Conservation (phyloP, 495 filamentous ascomycete genomes). For the Penicillium soppii region DNA sequence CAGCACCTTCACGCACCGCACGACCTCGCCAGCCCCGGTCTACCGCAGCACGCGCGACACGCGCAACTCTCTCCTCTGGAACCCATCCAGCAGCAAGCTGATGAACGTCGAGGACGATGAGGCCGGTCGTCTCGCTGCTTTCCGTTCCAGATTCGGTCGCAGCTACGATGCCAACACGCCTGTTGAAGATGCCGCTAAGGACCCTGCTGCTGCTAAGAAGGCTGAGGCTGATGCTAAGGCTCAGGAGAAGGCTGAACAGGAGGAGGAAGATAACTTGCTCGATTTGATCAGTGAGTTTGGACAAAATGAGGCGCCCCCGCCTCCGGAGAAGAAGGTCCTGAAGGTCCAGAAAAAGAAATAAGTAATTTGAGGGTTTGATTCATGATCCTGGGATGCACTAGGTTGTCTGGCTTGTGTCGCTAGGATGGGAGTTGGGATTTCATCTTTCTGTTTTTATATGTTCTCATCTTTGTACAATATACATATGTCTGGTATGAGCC, state of each 20-base stretch:
- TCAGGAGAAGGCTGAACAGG: conserved; percentile 33
- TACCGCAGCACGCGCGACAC: conserved; percentile 80
- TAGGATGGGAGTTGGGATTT: conserved; percentile 22
- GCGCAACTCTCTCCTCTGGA: conserved; percentile 86
- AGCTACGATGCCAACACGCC: conserved; percentile 68
- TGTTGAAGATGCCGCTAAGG: conserved; percentile 32
- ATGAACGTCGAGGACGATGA: conserved; percentile 91
- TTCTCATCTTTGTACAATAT: conserved; percentile 28
- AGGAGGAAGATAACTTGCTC: conserved; percentile 58
- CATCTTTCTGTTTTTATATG: conserved; percentile 14
- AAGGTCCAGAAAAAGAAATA: conserved; percentile 23
- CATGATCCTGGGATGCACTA: background rate
- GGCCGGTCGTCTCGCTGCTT: conserved; percentile 84
- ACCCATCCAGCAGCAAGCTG: conserved; percentile 74
- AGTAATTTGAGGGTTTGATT: conserved; percentile 5
- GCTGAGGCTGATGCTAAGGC: conserved; percentile 32
- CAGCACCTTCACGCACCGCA: conserved; percentile 80
- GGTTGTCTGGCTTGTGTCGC: conserved; percentile 2
- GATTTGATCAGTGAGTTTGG: conserved; percentile 71
- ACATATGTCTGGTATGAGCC: conserved; percentile 20
- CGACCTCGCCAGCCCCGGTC: conserved; percentile 77
- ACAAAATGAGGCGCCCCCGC: conserved; percentile 33
- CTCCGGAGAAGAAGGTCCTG: conserved; percentile 26
- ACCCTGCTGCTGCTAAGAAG: conserved; percentile 15
- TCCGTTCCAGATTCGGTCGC: conserved; percentile 79